These are phyloP conservation scores for Globisporangium cederbergense DNA, from an alignment of 352 stramenopile genomes.

Conservation along the genomic window DNA sequence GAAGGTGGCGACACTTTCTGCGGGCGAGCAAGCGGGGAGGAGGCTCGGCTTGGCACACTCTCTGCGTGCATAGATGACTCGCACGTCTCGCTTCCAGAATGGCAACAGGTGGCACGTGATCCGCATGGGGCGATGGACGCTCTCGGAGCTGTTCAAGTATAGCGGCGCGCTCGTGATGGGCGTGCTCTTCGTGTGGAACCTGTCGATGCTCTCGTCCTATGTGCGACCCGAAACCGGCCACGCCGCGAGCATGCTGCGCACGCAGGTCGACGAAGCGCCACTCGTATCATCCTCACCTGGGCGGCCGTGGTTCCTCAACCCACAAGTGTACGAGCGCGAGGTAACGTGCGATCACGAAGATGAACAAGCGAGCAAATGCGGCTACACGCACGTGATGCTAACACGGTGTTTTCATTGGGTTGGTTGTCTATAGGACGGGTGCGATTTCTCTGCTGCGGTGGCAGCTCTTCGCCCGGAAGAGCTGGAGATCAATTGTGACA, in stretches of 20 bases:
- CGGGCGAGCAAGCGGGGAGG: neutral
- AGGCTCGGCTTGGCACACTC: neutral
- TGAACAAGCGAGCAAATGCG: neutral
- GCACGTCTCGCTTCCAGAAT: conserved; percentile 18
- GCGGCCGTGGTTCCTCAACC: conserved; percentile 49
- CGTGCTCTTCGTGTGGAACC: conserved; percentile 52
- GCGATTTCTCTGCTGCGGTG: conserved; percentile 63
- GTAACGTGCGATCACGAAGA: conserved; percentile 12
- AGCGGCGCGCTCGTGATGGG: conserved; percentile 25
- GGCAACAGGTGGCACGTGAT: conserved; percentile 25
- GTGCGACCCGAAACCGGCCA: conserved; percentile 15
- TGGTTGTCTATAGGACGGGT: conserved; percentile 35
- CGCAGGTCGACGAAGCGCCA: neutral
- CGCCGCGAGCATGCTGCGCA: conserved; percentile 15
- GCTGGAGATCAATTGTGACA: conserved; percentile 66
- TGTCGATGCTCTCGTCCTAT: conserved; percentile 38
- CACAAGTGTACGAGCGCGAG: conserved; percentile 38
- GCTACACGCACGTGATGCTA: neutral
- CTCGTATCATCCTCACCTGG: neutral
- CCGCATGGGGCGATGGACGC: conserved; percentile 16
- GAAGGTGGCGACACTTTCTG: neutral
- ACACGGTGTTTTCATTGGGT: neutral
- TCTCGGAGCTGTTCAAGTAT: conserved; percentile 27
- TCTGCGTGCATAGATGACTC: conserved; percentile 13
- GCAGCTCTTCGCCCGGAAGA: conserved; percentile 49